These are phyloP conservation scores for Sporisorium iseilematis-ciliati DNA, from an alignment of 1,284 basidiomycete genomes.

Conservation along the genomic window DNA sequence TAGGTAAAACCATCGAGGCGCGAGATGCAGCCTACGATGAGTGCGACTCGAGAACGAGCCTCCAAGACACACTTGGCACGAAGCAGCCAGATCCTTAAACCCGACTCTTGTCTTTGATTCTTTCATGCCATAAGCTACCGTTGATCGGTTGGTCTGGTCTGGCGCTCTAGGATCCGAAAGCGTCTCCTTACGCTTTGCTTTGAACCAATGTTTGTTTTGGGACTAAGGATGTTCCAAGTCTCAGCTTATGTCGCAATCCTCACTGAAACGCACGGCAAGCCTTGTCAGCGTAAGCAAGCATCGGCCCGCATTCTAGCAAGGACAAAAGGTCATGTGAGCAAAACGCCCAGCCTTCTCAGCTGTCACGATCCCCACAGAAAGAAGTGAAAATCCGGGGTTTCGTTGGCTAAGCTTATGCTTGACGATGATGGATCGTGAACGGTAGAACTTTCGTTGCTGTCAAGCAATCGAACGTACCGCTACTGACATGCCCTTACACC, in stretches of 20 bases:
- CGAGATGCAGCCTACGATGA: conserved; percentile 16
- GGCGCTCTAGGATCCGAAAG: neutral
- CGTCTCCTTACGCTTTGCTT: neutral
- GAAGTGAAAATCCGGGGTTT: neutral
- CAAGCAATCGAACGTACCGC: neutral
- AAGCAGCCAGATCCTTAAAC: neutral
- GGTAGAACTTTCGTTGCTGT: neutral
- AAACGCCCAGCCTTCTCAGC: no score
- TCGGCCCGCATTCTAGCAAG: no score
- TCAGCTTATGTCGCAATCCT: neutral
- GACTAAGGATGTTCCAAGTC: neutral
- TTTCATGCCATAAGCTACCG: no score
- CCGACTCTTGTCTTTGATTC: no score
- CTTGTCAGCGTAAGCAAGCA: conserved; percentile 8
- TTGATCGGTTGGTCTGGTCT: neutral
- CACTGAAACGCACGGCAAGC: conserved; percentile 2
- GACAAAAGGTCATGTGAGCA: neutral
- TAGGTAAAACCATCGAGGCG: neutral
- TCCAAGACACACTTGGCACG: conserved; percentile 1
- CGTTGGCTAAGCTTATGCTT: neutral
- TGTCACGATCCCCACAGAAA: neutral
- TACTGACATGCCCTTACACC: neutral
- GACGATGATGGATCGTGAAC: neutral
- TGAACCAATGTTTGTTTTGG: neutral
- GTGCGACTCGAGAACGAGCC: neutral